Evolutionary conservation across 805 yeast genomes (phyloP).

Genomic region (Yarrowia sp.): DNA sequence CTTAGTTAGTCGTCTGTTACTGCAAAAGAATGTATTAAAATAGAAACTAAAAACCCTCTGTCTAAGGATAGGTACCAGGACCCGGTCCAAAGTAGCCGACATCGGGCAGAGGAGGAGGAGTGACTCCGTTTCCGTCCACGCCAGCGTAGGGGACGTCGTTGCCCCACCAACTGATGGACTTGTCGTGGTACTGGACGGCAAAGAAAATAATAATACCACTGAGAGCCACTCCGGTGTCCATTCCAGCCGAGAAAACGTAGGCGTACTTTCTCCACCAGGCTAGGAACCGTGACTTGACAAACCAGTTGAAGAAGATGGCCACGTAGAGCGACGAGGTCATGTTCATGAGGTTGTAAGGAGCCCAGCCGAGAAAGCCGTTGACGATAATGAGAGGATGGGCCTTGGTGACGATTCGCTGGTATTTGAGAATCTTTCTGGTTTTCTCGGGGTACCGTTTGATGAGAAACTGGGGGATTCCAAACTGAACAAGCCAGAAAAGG

Average conservation of each 20-base stretch:
- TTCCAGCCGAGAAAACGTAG: constrained; percentile 48
- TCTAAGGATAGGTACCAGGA: not conserved
- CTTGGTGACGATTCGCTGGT: not conserved
- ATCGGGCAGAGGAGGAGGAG: not conserved
- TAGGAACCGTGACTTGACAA: constrained; percentile 45
- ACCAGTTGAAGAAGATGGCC: constrained; percentile 42
- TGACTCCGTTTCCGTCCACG: not conserved
- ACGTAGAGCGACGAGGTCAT: constrained; percentile 43
- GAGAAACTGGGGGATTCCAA: not conserved
- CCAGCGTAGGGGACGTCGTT: constrained; percentile 33
- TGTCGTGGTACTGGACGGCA: constrained; percentile 40
- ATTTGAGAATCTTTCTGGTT: not conserved
- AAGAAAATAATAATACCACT: constrained; percentile 48
- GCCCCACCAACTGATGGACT: constrained; percentile 49
- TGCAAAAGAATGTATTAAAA: no score
- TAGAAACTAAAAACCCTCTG: no score
- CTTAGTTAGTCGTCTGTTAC: no score
- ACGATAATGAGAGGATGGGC: not conserved
- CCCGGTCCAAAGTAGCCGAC: not conserved
- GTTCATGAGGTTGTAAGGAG: not conserved
- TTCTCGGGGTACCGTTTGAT: not conserved
- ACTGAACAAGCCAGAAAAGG: not conserved
- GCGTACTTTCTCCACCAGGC: constrained; percentile 39
- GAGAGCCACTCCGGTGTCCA: constrained; percentile 51
- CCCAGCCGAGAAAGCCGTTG: not conserved